Base-by-base conservation (phyloP, 768 basidiomycete species). In the Boletus tylopilopsis region DNA sequence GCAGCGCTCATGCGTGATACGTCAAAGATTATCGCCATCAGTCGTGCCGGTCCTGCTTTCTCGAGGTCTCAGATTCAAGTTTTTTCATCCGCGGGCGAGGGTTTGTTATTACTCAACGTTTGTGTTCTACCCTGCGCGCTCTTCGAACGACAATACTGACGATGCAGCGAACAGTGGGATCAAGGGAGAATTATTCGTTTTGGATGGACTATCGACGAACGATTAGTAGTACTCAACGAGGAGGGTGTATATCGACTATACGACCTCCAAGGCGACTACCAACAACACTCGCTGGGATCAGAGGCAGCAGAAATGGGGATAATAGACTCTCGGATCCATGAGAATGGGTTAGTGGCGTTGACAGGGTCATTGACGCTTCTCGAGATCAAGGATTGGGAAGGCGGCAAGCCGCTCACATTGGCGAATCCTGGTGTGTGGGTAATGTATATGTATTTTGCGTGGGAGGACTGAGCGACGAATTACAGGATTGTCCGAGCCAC, bases 171-270 rank as follows among this genome's bases (percentile, higher is more conserved):
- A 43, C 60, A 95, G 92, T 98, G 94, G 94, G 94, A 95, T 50
- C 85, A 92, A 61, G 81, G 82, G 47, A 87, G 80, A 59, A 84
- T 96, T 36, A 70, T 93, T 45, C 78, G 81, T 37, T 87, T 91
- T 57, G 90, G 90, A 19, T 92, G 90, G 90, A 87, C 87, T 0
- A 63, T 70, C n/a, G 83, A 90, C 59, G 91, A 94, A 64, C 77
- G 82, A 33, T 76, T 99, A 30, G 81, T 85, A 0, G 80, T 97
- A 13, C 70, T 98, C 33, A 90, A 94, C 62, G 93, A 95, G 68
- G 94, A 97, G 59, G 94, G 95, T 22, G 77, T 79, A 6, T 99
- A 96, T 69, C 78, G 96, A 39, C 59, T 97, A 22, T 97, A 97
- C 61, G 87, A 92, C 69, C 71, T 91, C 29, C 85, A 90, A 67